Base-by-base conservation (phyloP, 495 filamentous ascomycete genomes). In the Terfezia boudieri region DNA sequence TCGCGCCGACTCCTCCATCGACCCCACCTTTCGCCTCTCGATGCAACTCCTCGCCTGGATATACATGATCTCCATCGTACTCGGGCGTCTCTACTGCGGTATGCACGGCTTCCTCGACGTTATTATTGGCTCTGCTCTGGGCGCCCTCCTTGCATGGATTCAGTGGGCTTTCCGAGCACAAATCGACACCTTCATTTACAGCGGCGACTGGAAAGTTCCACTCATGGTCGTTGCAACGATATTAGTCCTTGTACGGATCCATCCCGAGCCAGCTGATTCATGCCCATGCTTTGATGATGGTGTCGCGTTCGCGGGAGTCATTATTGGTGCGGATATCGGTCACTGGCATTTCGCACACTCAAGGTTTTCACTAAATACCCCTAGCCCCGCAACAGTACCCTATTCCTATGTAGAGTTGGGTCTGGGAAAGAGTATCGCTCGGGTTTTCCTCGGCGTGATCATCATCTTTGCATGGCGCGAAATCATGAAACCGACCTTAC, bases 41-140 rank as follows among this genome's bases (percentile, higher is more conserved):
- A 70, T 83, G 22, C 67, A 73, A 8, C 65, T 69, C 6, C 63
- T 83, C 8, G 78, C 79, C 10, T 92, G 87, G 66, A 75, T 81
- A 53, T 98, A 96, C 62, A 85, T 83, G 10, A 65, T 77, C n/a
- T 94, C 88, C 22, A 94, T 98, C 58, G 72, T 94, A 26, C 61
- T 96, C 53, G 90, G 90, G 20, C 77, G 90, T 49, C 69, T 98
- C 22, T 96, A 96, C 69, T 96, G 90, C 64, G 90, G 90, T 52
- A 98, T 98, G 90, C 90, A 98, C 69, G 90, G 90, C 37, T 90
- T 98, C 68, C 70, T 94, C 43, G 90, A 98, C 66, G 84, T 93
- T 11, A 67, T 85, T 12, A 64, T 88, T 58, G 90, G 90, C 2
- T 82, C 77, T 52, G 57, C 76, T 17, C 72, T 96, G 53, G 90